Base-by-base conservation (phyloP, 1,284 basidiomycete genomes). In the Inonotus obliquus region DNA sequence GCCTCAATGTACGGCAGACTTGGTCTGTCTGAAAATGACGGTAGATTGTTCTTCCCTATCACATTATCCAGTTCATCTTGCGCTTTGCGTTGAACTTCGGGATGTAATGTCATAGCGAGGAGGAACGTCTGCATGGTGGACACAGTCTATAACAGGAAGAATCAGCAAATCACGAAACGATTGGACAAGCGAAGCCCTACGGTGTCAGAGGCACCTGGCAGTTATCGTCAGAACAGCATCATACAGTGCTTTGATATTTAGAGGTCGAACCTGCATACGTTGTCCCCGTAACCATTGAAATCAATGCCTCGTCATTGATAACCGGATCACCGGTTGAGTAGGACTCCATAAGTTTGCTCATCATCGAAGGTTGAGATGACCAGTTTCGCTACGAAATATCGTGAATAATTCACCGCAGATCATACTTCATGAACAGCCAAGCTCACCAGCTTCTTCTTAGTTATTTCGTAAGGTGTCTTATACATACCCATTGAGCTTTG, bases 1-100 rank as follows among this genome's bases (percentile, higher is more conserved):
- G 66, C 66, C 11, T 63, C 39, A 32, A 67, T 54, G 52, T 64
- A 69, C 21, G 69, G 68, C 5, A 69, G 47, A 10, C 65, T 61
- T 11, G 61, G 59, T 41, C 61, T 49, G 51, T 70, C 69, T 17
- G 61, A 59, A 17, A 65, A 59, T 0, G 56, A 63, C 1, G 68
- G 68, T 4, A 63, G 44, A 23, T 62, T 62, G 19, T 61, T 63
- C 25, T 59, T 57, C 32, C 68, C 68, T 1, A 69, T 59, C 23
- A 68, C 66, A 17, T 58, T 65, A 35, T 66, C 63, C 4, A 65
- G 41, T 47, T 66, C 65, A n/a, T 60, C 65, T 52, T 66, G 65
- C 14, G 44, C 65, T 7, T 57, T 57, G 13, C 29, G 29, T 19
- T 39, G 29, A 1, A 7, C 56, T 2, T 67, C 65, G 4, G 67